Evolutionary conservation across 2,329 filamentous ascomycete species (phyloP).

Genomic region (Colletotrichum limetticola): DNA sequence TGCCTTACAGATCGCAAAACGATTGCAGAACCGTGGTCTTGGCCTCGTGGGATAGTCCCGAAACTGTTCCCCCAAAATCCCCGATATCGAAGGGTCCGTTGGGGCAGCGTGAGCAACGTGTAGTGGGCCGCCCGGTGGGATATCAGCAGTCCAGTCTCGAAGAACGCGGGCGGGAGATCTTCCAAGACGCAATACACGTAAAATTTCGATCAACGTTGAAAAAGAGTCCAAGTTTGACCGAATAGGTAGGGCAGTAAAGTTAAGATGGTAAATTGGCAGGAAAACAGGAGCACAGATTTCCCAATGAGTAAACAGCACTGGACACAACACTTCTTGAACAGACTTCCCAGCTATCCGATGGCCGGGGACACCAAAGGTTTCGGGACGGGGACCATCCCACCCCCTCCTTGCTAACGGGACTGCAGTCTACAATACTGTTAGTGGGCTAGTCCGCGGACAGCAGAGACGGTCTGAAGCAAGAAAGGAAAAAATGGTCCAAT

Average conservation of each 20-base stretch:
- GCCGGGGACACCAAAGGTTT: constrained; percentile 5
- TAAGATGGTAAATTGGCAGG: not conserved
- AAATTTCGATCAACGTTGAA: not conserved
- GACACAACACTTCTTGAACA: not conserved
- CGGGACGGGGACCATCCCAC: not conserved
- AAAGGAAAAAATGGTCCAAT: not conserved
- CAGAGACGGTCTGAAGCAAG: not conserved
- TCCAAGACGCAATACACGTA: not conserved
- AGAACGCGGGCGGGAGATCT: not conserved
- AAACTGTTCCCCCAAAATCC: not conserved
- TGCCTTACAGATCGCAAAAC: not conserved
- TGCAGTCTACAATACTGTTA: not conserved
- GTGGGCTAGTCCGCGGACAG: not conserved
- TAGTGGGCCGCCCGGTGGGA: not conserved
- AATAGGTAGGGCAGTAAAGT: not conserved
- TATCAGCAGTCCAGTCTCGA: not conserved
- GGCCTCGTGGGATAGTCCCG: not conserved
- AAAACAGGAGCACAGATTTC: not conserved
- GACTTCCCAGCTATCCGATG: not conserved
- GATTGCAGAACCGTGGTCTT: not conserved
- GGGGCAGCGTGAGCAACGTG: not conserved
- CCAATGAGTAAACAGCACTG: not conserved
- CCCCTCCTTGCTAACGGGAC: not conserved
- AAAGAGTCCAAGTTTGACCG: not conserved
- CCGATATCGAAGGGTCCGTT: not conserved